A percentile compares a stretch with the other conserved stretches of the same genome.
Evolutionary conservation across 2,329 filamentous ascomycete genomes (phyloP).

Genomic region (Zasmidium cellare): DNA sequence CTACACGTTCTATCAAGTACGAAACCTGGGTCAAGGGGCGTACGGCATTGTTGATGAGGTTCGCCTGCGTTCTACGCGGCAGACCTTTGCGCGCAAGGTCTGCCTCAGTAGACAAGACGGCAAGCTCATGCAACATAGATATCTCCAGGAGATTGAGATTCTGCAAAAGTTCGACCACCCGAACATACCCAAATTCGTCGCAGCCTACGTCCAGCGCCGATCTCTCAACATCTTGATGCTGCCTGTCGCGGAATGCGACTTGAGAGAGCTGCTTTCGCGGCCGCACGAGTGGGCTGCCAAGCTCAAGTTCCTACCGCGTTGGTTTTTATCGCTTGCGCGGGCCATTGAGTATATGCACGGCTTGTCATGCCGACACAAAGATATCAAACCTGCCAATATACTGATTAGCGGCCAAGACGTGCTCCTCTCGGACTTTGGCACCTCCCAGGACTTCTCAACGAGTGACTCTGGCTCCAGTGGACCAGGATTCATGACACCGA

Average conservation of each 20-base stretch:
- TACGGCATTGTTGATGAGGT: slow-evolving; percentile 16
- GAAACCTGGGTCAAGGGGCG: slow-evolving; percentile 9
- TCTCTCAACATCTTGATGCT: slow-evolving; percentile 13
- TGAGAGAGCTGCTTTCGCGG: slow-evolving; percentile 4
- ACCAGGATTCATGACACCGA: slow-evolving; percentile 9
- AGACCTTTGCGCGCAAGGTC: slow-evolving; percentile 10
- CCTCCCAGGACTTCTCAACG: background rate
- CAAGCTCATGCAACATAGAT: background rate
- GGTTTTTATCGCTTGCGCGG: slow-evolving; percentile 10
- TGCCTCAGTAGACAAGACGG: background rate
- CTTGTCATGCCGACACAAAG: slow-evolving; percentile 36
- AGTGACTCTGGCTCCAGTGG: background rate
- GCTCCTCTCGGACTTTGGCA: slow-evolving; percentile 14
- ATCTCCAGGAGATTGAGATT: slow-evolving; percentile 12
- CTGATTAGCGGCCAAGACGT: slow-evolving; percentile 64
- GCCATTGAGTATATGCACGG: slow-evolving; percentile 13
- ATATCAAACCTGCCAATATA: slow-evolving; percentile 96
- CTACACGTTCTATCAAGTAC: slow-evolving; percentile 1
- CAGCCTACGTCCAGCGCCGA: slow-evolving; percentile 64
- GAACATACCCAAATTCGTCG: slow-evolving; percentile 70
- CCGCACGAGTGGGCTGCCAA: background rate
- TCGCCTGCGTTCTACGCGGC: background rate
- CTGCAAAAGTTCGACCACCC: slow-evolving; percentile 11
- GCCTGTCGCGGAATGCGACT: slow-evolving; percentile 14
- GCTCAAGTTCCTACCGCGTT: background rate